Conservation (phyloP, 495 filamentous ascomycete genomes). For the Oidiodendron maius region DNA sequence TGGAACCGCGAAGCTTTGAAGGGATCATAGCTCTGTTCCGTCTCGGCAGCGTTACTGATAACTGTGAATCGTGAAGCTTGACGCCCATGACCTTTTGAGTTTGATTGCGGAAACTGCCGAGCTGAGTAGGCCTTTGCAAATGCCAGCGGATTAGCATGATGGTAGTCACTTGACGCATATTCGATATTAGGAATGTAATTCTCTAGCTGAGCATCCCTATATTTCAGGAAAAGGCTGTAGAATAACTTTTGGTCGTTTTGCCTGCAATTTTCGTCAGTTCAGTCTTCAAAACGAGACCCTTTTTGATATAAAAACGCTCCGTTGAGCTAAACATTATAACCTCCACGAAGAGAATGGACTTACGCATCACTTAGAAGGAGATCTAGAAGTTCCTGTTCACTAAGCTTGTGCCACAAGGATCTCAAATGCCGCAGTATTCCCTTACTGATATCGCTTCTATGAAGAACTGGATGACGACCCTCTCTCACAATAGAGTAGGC, state of each 20-base stretch:
- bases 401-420: conserved; percentile 79
- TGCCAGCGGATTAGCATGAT: conserved; percentile 59
- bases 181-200: conserved; percentile 70
- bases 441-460: conserved; percentile 58
- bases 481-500: conserved; percentile 12
- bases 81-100: conserved; percentile 38
- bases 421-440: conserved; percentile 79
- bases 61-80: conserved; percentile 66
- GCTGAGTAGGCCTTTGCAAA: conserved; percentile 42
- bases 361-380: conserved; percentile 64
- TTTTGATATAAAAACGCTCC: neutral
- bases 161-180: conserved; percentile 82
- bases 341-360: conserved; percentile 10
- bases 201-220: conserved; percentile 75
- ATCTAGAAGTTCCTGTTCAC: conserved; percentile 61
- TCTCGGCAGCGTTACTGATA: conserved; percentile 47
- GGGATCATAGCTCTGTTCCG: conserved; percentile 69
- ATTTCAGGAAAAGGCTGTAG: conserved; percentile 75
- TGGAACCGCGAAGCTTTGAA: conserved; percentile 63
- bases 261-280: conserved; percentile 33
- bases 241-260: conserved; percentile 86
- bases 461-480: conserved; percentile 24
- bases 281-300: neutral
- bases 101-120: conserved; percentile 39
- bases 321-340: too few relatives aligned